These are phyloP conservation scores for Spergularia bocconei DNA, from an alignment of 148 eudicot species.

Conservation along the genomic window DNA sequence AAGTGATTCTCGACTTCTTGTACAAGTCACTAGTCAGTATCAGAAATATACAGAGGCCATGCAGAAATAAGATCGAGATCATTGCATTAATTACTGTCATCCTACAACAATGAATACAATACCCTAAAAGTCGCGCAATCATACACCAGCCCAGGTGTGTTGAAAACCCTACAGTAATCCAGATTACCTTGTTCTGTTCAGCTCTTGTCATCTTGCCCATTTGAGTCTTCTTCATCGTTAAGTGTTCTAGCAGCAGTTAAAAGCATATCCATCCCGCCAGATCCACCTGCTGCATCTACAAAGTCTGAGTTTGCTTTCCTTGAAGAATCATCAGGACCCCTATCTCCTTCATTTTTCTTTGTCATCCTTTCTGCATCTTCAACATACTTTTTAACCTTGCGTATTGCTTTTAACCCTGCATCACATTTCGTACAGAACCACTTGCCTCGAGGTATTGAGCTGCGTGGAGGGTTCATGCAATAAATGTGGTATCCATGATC, in stretches of 20 bases:
- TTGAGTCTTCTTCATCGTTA: conserved; percentile 49
- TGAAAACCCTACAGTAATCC: conserved; percentile 1
- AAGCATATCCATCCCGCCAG: conserved; percentile 87
- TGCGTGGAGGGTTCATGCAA: conserved; percentile 77
- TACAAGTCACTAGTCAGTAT: conserved; percentile 19
- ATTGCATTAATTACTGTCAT: conserved; percentile 9
- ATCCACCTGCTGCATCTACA: conserved; percentile 32
- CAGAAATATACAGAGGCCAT: conserved; percentile 27
- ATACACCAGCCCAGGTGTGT: not conserved
- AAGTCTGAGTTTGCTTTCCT: conserved; percentile 20
- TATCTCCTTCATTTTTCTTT: conserved; percentile 29
- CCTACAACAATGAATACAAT: not conserved
- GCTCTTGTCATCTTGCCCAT: conserved; percentile 21
- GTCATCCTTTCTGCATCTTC: conserved; percentile 37
- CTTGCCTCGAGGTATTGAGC: conserved; percentile 54
- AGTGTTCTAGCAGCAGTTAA: conserved; percentile 69
- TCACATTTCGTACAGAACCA: conserved; percentile 88
- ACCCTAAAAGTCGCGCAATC: not conserved
- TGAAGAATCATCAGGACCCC: conserved; percentile 12
- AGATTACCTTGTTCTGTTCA: conserved; percentile 1
- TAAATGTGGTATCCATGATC: conserved; percentile 89
- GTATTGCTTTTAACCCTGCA: conserved; percentile 49
- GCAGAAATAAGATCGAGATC: not conserved
- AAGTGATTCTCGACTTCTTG: conserved; percentile 5
- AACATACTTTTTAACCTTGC: conserved; percentile 45